phyloP scores from a whole-genome alignment of 169 alveolate species.

The Babesia ovis region DNA sequence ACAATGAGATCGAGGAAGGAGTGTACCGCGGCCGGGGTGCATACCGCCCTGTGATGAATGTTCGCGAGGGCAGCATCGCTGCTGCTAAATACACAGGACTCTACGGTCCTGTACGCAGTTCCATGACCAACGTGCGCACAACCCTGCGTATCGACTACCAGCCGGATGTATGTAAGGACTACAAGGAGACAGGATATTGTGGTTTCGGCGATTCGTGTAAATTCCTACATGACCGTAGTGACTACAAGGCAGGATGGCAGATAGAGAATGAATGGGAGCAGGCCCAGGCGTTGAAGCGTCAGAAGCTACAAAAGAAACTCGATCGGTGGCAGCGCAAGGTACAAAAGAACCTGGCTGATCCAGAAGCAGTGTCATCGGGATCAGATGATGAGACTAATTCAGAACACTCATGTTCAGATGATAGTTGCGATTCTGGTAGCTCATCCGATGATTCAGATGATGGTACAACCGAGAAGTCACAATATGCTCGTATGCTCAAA shows the following conservation, averaged over 20 bases:
- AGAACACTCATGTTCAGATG: conserved; percentile 18
- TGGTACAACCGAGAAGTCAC: conserved; percentile 31
- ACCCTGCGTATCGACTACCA: conserved; percentile 93
- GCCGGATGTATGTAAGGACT: conserved; percentile 96
- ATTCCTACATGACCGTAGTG: conserved; percentile 96
- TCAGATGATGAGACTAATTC: conserved; percentile 51
- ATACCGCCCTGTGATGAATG: conserved; percentile 74
- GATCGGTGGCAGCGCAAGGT: conserved; percentile 71
- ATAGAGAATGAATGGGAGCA: conserved; percentile 91
- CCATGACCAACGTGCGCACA: conserved; percentile 85
- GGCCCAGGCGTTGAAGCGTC: conserved; percentile 80
- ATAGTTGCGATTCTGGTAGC: conserved; percentile 15
- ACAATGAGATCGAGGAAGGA: conserved; percentile 80
- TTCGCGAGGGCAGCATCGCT: conserved; percentile 80
- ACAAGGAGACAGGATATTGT: conserved; percentile 96
- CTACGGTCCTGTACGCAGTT: conserved; percentile 87
- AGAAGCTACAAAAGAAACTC: conserved; percentile 72
- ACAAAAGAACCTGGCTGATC: conserved; percentile 61
- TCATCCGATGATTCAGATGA: conserved; percentile 32
- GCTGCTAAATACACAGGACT: conserved; percentile 83
- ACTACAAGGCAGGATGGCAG: conserved; percentile 95
- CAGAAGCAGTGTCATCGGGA: conserved; percentile 40
- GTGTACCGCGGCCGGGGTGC: conserved; percentile 87
- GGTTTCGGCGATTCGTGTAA: conserved; percentile 97
- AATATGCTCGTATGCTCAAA: conserved; percentile 32